These are phyloP conservation scores for Chalciporus sp. DNA, from an alignment of 1,284 basidiomycete genomes.

Conservation along the genomic window DNA sequence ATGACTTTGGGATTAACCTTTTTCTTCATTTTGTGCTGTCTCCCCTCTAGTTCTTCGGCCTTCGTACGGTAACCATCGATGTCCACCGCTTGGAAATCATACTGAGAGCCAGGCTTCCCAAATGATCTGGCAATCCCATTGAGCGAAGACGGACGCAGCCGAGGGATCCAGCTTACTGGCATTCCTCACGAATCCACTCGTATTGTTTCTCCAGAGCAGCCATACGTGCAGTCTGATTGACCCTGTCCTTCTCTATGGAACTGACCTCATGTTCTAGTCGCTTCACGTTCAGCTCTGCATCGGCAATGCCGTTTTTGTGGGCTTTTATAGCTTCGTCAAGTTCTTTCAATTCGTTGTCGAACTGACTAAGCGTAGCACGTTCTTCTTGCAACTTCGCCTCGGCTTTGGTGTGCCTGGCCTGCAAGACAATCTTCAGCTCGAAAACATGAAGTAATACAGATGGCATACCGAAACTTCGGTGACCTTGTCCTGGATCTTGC, in stretches of 20 bases:
- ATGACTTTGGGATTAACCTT: constrained; percentile 96
- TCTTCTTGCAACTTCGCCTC: constrained; percentile 81
- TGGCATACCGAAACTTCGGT: constrained; percentile 53
- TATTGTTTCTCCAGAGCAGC: constrained; percentile 77
- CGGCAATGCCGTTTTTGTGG: constrained; percentile 76
- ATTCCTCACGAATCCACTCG: constrained; percentile 89
- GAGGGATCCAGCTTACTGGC: constrained; percentile 51
- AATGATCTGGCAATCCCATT: constrained; percentile 58
- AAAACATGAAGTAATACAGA: background rate
- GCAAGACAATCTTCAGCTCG: background rate
- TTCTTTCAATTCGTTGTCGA: constrained; percentile 85
- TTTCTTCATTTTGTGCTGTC: constrained; percentile 89
- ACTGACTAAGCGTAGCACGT: constrained; percentile 82
- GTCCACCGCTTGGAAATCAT: constrained; percentile 82
- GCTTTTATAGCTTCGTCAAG: constrained; percentile 82
- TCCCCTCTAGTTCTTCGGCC: constrained; percentile 77
- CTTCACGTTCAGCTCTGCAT: constrained; percentile 74
- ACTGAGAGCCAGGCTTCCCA: constrained; percentile 79
- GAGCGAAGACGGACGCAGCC: background rate
- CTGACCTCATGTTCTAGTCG: constrained; percentile 55
- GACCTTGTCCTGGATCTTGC: constrained; percentile 57
- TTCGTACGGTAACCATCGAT: constrained; percentile 65
- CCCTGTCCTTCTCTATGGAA: constrained; percentile 56
- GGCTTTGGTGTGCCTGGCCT: constrained; percentile 65
- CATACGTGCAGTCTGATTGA: constrained; percentile 46